Conservation (phyloP, 305 asterid species). For the Solanum chacoense region DNA sequence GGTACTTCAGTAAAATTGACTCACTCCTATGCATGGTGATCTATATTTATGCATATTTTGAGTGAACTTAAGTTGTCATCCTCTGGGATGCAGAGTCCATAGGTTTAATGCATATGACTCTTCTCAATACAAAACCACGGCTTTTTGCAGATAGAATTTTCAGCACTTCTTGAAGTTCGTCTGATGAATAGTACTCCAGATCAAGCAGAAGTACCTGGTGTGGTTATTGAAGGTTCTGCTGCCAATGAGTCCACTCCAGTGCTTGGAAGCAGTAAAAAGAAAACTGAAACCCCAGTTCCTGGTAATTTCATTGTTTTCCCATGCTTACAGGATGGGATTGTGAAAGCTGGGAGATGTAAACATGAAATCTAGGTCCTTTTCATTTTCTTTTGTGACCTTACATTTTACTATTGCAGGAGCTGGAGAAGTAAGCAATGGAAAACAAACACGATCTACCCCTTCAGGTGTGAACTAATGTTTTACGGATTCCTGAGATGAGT, state of each 20-base stretch:
- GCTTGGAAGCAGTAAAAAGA: constrained; percentile 25
- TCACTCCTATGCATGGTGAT: neutral
- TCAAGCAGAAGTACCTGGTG: constrained; percentile 16
- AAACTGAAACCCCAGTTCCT: constrained; percentile 16
- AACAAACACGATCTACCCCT: constrained; percentile 14
- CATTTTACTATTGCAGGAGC: constrained; percentile 17
- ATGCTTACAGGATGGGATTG: neutral
- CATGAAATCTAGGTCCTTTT: neutral
- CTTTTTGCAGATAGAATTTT: constrained; percentile 52
- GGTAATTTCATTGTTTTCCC: constrained; percentile 27
- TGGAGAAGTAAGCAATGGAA: constrained; percentile 18
- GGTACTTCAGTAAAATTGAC: constrained; percentile 26
- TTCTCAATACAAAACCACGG: neutral
- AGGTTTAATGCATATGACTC: neutral
- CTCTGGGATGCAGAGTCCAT: neutral
- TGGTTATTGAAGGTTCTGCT: constrained; percentile 23
- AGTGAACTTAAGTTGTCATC: neutral
- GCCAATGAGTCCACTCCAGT: constrained; percentile 13
- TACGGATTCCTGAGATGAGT: neutral
- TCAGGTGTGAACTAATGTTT: neutral
- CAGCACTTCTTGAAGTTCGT: constrained; percentile 68
- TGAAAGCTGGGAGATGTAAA: neutral
- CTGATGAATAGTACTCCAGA: constrained; percentile 30
- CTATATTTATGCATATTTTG: neutral
- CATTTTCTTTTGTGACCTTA: neutral